Evolutionary conservation across 73 alveolate genomes (phyloP), one percentile per base, ranked within the genome.

Genomic region (Paramecium tetraurelia): DNA sequence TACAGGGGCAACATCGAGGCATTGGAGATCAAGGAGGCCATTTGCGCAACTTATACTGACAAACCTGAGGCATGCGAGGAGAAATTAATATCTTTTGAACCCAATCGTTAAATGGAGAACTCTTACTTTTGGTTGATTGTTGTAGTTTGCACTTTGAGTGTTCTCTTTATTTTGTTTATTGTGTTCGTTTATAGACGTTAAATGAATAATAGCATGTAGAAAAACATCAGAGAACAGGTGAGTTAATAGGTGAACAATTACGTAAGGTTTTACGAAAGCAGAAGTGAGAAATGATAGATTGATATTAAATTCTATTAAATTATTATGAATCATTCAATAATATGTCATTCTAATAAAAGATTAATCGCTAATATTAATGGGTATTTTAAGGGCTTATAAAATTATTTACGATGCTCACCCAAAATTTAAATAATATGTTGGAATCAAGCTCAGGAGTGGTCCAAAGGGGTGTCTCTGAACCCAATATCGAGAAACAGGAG

Each of bases 1-100:
- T 95, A 95, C 92, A 70, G 92, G 14, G 97, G 97, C 21, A 80
- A 94, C 46, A 93, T 95, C 92, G 93, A 71, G 38, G 95, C 97
- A 7, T 86, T 48, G 58, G 92, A 85, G 36, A 90, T 95, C 41
- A 89, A 89, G 53, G 97, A 95, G 44, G 96, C 93, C 29, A 75
- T 95, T 40, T 95, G 97, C 84, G 95, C 96, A 1, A 43, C 93
- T 41, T 86, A 92, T 27, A 86, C 41, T 46, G 93, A 95, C 59
- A 77, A 75, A 41, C 97, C 48, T 43, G n/a, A 29, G 0, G 18
- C 16, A 4, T 80, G 76, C 8, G 2, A 9, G 1, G 57, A 41
- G 0, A 4, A n/a, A 14, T 36, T 4, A 1, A 4, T 35, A 11
- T 2, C n/a, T 8, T 43, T 4, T 31, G 41, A 16, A 24, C 27